Evolutionary conservation across 2,329 filamentous ascomycete genomes (phyloP).

Genomic region (Beauveria sp.): DNA sequence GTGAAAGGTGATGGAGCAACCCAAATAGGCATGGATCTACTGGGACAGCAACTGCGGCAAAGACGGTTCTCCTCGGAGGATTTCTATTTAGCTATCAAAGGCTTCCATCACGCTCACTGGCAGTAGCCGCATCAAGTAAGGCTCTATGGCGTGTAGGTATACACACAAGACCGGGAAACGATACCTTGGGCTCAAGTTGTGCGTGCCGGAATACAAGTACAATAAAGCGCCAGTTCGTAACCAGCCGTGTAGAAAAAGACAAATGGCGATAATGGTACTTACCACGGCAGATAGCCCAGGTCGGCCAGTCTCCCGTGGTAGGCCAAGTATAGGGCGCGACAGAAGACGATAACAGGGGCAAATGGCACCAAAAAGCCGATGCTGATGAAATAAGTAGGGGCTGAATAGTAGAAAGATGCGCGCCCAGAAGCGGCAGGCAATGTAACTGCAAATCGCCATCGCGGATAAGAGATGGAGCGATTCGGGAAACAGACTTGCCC

Average conservation of each 20-base stretch:
- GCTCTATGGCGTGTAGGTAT: background rate
- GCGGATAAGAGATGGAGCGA: too few species aligned
- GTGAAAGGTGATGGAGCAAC: too few species aligned
- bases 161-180: background rate
- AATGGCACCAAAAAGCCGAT: background rate
- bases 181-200: background rate
- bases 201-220: background rate
- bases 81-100: background rate
- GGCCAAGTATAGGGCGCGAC: background rate
- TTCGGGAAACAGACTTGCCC: too few species aligned
- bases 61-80: too few species aligned
- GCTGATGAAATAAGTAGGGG: background rate
- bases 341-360: background rate
- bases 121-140: too few species aligned
- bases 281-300: background rate
- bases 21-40: too few species aligned
- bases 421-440: too few species aligned
- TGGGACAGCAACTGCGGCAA: too few species aligned
- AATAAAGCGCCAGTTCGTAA: background rate
- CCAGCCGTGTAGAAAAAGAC: background rate
- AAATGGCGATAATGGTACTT: background rate
- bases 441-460: too few species aligned
- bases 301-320: background rate
- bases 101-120: too few species aligned
- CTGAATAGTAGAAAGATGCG: too few species aligned